phyloP scores from a whole-genome alignment of 495 filamentous ascomycete species.

The Podospora didyma region DNA sequence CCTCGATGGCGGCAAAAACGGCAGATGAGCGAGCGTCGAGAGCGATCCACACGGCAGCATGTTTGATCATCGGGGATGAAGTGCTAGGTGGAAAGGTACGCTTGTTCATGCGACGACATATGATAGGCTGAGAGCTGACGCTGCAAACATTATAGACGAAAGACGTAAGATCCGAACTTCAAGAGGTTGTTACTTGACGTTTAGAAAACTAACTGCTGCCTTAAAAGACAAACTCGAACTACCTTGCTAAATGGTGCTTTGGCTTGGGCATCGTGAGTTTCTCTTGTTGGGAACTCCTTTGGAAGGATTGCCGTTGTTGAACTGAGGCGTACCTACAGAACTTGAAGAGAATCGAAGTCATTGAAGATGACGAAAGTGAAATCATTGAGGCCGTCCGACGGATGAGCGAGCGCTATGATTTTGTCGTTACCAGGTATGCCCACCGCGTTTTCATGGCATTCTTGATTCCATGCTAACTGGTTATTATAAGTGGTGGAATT shows the following conservation, averaged over 20 bases:
- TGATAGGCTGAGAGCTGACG: background rate
- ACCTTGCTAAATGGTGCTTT: conserved; percentile 92
- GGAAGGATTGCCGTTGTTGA: background rate
- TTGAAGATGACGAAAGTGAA: conserved; percentile 83
- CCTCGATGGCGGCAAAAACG: conserved; percentile 50
- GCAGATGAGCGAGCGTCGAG: conserved; percentile 50
- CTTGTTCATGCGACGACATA: background rate
- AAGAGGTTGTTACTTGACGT: background rate
- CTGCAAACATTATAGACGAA: conserved; percentile 27
- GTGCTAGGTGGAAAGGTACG: conserved; percentile 91
- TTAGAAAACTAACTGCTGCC: background rate
- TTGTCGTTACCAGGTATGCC: conserved; percentile 72
- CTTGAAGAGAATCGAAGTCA: conserved; percentile 85
- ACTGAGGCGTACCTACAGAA: conserved; percentile 35
- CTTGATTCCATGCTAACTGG: background rate
- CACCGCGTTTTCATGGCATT: background rate
- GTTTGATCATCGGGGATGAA: conserved; percentile 94
- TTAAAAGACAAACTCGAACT: conserved; percentile 81
- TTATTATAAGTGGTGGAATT: conserved; percentile 68
- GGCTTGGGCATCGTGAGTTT: conserved; percentile 66
- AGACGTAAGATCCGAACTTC: conserved; percentile 26
- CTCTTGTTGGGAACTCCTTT: background rate
- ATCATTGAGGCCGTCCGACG: conserved; percentile 83
- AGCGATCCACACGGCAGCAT: conserved; percentile 84
- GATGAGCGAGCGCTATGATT: conserved; percentile 86